A percentile compares a stretch with the other conserved stretches of the same genome.
Conservation (phyloP, 305 asterid species). For the Fraxinus latifolia region DNA sequence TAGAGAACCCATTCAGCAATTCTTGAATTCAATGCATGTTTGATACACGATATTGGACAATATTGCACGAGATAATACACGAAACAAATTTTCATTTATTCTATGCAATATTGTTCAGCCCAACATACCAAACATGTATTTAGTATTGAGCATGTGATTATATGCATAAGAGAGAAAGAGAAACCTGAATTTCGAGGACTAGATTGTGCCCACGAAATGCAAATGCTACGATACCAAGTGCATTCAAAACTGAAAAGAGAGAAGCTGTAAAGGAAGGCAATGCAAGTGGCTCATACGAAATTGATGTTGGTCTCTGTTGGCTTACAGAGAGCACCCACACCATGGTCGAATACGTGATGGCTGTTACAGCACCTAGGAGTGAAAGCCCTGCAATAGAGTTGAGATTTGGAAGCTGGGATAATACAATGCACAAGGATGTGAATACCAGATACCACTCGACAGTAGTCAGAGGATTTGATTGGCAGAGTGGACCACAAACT, state of each 20-base stretch:
- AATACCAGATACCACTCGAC: conserved; percentile 96
- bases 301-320: conserved; percentile 73
- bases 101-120: not conserved
- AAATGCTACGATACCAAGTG: conserved; percentile 87
- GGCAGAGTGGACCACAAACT: conserved; percentile 81
- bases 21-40: not conserved
- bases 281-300: conserved; percentile 66
- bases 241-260: conserved; percentile 66
- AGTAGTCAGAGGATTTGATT: conserved; percentile 86
- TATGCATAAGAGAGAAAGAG: not conserved
- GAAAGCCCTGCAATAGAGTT: conserved; percentile 97
- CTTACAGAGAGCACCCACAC: conserved; percentile 92
- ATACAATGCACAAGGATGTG: conserved; percentile 86
- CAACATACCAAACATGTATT: not conserved
- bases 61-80: not conserved
- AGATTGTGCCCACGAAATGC: conserved; percentile 94
- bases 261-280: conserved; percentile 61
- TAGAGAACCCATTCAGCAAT: not conserved
- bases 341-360: conserved; percentile 83
- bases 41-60: not conserved
- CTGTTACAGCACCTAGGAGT: conserved; percentile 92
- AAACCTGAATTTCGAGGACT: conserved; percentile 85
- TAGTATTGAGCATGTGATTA: not conserved
- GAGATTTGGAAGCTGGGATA: conserved; percentile 92
- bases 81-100: not conserved